phyloP scores from a whole-genome alignment of 164 flowering plant species.

The Liquidambar formosana region DNA sequence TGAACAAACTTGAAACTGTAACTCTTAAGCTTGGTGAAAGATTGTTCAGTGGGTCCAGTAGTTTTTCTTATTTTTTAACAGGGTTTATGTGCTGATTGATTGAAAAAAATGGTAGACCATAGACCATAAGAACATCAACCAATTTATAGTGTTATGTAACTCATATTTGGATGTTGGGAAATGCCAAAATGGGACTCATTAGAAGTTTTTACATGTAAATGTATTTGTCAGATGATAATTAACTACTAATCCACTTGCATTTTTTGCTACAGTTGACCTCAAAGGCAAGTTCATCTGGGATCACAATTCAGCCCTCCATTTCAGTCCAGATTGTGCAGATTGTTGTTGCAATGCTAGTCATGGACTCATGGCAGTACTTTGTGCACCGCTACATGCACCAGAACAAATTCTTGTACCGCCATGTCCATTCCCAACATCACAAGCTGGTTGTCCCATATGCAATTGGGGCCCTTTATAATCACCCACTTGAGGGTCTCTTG shows the following conservation, averaged over 20 bases:
- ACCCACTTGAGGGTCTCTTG: constrained; percentile 80
- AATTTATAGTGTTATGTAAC: neutral
- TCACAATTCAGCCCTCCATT: constrained; percentile 48
- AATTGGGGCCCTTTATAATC: constrained; percentile 83
- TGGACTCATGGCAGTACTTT: constrained; percentile 91
- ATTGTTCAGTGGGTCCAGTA: neutral
- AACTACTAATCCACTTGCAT: constrained; percentile 5
- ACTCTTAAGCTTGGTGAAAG: neutral
- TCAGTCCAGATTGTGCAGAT: constrained; percentile 49
- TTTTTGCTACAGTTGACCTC: constrained; percentile 54
- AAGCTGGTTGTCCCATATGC: constrained; percentile 78
- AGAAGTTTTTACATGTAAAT: no score
- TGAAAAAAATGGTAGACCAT: neutral
- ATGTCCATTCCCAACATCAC: constrained; percentile 84
- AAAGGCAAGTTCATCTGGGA: constrained; percentile 34
- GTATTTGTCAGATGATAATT: neutral
- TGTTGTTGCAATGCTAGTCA: constrained; percentile 64
- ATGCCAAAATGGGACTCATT: no score
- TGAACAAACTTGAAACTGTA: neutral
- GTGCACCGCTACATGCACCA: constrained; percentile 85
- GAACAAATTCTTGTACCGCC: constrained; percentile 71
- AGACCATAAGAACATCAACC: no score
- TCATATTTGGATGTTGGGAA: neutral
- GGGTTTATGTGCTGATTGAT: no score
- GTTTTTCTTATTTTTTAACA: neutral